Percentiles rank a stretch among this genome's conserved stretches.
Conservation (phyloP, 345 rosid species). For the Xanthoceras sorbifolium region DNA sequence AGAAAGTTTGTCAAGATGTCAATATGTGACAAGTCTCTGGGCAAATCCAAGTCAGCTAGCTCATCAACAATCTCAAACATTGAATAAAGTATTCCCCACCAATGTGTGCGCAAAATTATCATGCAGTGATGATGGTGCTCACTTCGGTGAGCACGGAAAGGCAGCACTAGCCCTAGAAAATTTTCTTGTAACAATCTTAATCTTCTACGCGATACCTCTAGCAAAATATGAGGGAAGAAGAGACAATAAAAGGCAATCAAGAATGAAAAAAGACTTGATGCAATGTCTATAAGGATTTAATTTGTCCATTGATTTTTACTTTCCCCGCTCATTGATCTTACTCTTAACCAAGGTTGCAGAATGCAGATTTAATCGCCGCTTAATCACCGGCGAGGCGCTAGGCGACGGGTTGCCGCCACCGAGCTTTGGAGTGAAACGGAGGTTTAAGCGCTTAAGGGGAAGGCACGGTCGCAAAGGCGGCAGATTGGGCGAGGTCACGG, state of each 20-base stretch:
- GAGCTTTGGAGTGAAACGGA: no score
- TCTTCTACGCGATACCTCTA: background rate
- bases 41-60: background rate
- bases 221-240: background rate
- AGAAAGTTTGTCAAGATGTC: background rate
- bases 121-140: background rate
- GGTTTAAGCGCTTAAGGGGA: no score
- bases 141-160: background rate
- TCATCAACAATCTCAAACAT: conserved; percentile 2
- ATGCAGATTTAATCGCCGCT: no score
- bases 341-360: no score
- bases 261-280: background rate
- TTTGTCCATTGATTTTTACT: background rate
- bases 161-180: background rate
- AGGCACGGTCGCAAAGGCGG: no score
- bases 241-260: background rate
- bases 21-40: background rate
- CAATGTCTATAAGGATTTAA: background rate
- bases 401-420: no score
- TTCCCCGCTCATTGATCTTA: background rate
- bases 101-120: background rate
- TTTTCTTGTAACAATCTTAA: background rate
- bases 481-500: no score
- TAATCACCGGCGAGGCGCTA: no score
- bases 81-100: background rate